Evolutionary conservation across 352 stramenopile species (phyloP).

Genomic region (Phytophthora palmivora): DNA sequence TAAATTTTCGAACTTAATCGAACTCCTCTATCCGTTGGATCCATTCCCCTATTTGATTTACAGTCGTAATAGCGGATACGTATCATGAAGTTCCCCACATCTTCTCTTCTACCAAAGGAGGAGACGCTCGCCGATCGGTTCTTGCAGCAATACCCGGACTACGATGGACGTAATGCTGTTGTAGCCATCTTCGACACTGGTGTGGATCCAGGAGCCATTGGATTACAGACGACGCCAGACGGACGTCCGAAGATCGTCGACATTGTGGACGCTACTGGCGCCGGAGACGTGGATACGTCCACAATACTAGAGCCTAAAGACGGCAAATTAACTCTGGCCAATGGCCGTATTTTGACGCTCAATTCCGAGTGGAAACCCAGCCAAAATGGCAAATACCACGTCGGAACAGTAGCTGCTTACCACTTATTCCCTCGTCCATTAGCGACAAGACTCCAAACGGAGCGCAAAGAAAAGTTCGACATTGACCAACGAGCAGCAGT

Average conservation of each 20-base stretch:
- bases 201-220: constrained; percentile 92
- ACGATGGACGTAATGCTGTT: constrained; percentile 91
- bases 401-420: constrained; percentile 87
- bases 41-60: neutral
- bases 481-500: constrained; percentile 65
- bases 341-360: constrained; percentile 71
- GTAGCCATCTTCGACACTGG: constrained; percentile 97
- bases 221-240: constrained; percentile 86
- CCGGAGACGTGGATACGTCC: constrained; percentile 94
- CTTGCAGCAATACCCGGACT: constrained; percentile 79
- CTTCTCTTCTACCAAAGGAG: constrained; percentile 89
- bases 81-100: constrained; percentile 64
- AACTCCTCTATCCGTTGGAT: too few species aligned
- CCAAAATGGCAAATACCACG: constrained; percentile 70
- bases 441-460: constrained; percentile 73
- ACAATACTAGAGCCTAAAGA: constrained; percentile 61
- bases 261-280: constrained; percentile 95
- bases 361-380: constrained; percentile 73
- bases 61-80: neutral
- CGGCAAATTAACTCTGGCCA: constrained; percentile 48
- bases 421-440: constrained; percentile 90
- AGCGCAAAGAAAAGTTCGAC: constrained; percentile 86
- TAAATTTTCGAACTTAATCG: too few species aligned
- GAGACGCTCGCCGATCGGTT: constrained; percentile 91
- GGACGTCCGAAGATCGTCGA: constrained; percentile 94